Conservation (phyloP, 2,329 filamentous ascomycete genomes). For the Claviceps maximensis region DNA sequence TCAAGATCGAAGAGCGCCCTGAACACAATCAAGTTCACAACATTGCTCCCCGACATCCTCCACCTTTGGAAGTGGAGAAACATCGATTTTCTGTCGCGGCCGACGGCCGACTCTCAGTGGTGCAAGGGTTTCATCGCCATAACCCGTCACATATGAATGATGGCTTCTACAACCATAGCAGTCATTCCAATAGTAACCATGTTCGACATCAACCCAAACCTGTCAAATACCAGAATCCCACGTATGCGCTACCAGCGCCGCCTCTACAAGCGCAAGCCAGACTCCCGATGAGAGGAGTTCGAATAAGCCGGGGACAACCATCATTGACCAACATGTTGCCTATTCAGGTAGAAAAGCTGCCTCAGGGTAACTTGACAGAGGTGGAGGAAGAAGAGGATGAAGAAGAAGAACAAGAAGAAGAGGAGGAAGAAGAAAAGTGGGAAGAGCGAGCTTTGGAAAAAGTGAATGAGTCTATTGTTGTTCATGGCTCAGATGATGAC, state of each 20-base stretch:
- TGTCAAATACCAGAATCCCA: slow-evolving; percentile 8
- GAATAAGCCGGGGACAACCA: slow-evolving; percentile 4
- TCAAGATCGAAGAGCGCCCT: slow-evolving; percentile 1
- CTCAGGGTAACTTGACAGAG: slow-evolving; percentile 5
- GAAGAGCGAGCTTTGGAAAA: slow-evolving; percentile 9
- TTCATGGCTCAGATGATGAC: slow-evolving; percentile 14
- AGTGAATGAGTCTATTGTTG: slow-evolving; percentile 8
- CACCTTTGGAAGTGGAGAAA: background rate
- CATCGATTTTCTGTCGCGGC: slow-evolving; percentile 3
- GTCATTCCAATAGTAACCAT: slow-evolving; percentile 9
- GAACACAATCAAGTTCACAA: slow-evolving; percentile 1
- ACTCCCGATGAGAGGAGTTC: slow-evolving; percentile 25
- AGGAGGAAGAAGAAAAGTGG: slow-evolving; percentile 11
- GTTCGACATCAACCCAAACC: slow-evolving; percentile 9
- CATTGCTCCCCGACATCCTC: background rate
- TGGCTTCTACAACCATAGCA: slow-evolving; percentile 17
- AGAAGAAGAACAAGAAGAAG: slow-evolving; percentile 12
- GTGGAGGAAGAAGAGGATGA: slow-evolving; percentile 9
- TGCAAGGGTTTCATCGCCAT: slow-evolving; percentile 13
- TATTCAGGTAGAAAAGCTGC: background rate
- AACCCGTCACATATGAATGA: slow-evolving; percentile 18
- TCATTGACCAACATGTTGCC: background rate
- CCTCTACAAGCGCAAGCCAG: slow-evolving; percentile 15
- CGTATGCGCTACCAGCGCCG: slow-evolving; percentile 11
- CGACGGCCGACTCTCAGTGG: slow-evolving; percentile 18